Conservation (phyloP, 73 alveolate genomes). For the Paramecium caudatum region DNA sequence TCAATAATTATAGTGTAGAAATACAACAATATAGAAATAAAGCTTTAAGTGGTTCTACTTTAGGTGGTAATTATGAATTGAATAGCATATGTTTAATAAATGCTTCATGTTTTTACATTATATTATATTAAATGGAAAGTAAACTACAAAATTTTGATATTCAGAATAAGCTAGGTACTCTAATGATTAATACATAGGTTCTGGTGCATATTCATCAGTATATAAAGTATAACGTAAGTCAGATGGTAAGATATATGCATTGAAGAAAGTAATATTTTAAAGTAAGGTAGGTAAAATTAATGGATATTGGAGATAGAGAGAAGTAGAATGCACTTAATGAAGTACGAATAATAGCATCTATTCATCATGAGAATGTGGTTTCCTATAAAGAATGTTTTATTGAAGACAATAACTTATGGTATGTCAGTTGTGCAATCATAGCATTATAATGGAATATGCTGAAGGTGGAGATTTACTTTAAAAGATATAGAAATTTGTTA, state of each 20-base stretch:
- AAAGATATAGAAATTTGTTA: conserved; percentile 78
- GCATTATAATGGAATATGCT: conserved; percentile 87
- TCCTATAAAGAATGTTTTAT: conserved; percentile 72
- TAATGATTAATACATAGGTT: conserved; percentile 40
- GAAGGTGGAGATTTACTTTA: conserved; percentile 85
- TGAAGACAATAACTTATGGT: conserved; percentile 72
- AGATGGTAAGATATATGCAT: conserved; percentile 78
- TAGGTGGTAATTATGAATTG: not conserved
- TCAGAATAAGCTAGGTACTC: conserved; percentile 39
- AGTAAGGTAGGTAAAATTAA: conserved; percentile 63
- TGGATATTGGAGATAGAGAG: conserved; percentile 77
- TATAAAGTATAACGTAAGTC: conserved; percentile 75
- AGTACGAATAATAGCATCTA: conserved; percentile 79
- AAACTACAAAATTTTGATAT: conserved; percentile 58
- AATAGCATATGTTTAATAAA: not conserved
- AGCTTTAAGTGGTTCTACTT: not conserved
- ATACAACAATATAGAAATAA: not conserved
- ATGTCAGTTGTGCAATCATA: conserved; percentile 49
- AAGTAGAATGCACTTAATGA: conserved; percentile 79
- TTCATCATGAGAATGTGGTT: conserved; percentile 76
- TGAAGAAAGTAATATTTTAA: conserved; percentile 59
- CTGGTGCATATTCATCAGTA: conserved; percentile 79
- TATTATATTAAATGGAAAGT: conserved; percentile 54
- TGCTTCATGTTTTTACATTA: not conserved
- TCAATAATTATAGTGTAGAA: not conserved